Conservation (phyloP, 441 rosid species). For the Cnidoscolus chayamansa region DNA sequence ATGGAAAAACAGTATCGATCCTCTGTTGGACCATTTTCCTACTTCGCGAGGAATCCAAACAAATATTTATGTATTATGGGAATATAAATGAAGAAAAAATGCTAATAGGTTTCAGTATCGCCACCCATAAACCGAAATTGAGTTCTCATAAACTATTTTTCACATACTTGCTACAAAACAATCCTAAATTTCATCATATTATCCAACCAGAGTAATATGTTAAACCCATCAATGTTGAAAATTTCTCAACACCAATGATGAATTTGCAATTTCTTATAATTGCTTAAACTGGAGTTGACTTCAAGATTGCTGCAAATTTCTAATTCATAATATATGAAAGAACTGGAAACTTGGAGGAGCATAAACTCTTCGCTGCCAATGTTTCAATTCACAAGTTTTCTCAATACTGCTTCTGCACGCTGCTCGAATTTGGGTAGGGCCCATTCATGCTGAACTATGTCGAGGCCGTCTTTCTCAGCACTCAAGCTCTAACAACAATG, state of each 20-base stretch:
- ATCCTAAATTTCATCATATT: neutral
- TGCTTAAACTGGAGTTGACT: neutral
- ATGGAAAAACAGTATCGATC: too few species aligned
- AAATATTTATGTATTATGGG: too few species aligned
- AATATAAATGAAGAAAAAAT: too few species aligned
- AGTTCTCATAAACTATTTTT: too few species aligned
- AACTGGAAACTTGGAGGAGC: neutral
- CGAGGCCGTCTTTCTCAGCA: conserved; percentile 90
- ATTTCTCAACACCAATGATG: conserved; percentile 1
- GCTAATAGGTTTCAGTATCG: too few species aligned
- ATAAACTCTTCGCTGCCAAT: conserved; percentile 4
- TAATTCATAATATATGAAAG: neutral
- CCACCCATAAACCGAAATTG: too few species aligned
- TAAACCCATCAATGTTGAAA: neutral
- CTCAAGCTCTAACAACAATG: conserved; percentile 58
- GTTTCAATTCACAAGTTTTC: conserved; percentile 51
- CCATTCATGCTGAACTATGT: conserved; percentile 92
- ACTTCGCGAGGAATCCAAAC: too few species aligned
- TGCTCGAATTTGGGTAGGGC: conserved; percentile 79
- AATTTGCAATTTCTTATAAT: neutral
- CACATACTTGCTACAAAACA: neutral
- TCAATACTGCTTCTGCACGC: conserved; percentile 78
- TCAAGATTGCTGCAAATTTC: conserved; percentile 3
- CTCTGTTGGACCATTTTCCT: too few species aligned
- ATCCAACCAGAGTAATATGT: neutral